Evolutionary conservation across 2,329 filamentous ascomycete genomes (phyloP), one percentile per base, ranked within the genome.

Genomic region (Fonsecaea multimorphosa): DNA sequence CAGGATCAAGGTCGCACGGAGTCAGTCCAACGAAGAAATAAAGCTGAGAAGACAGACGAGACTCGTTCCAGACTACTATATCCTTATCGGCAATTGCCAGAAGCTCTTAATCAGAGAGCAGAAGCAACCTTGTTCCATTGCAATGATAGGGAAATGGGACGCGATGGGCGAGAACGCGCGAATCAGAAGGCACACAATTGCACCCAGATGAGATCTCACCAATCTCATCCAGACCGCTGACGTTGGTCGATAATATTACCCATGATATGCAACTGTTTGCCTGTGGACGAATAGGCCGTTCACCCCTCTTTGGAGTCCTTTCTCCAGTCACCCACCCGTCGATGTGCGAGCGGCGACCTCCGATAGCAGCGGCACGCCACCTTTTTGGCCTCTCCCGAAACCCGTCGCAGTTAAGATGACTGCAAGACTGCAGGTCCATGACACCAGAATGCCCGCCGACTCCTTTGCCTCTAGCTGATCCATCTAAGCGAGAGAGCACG

Each of bases 31-130:
- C 29, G 22, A 59, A 46, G 40, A 14, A 59, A 49, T 46, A 27
- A 49, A 54, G 24, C 19, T 36, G 34, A 22, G 22, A 27, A 54
- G 12, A 12, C 14, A 29, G 44, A 12, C 24, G 19, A 24, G 44
- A 49, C 44, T 24, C 27, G 16, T 31, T 54, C 12, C n/a, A 54
- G 27, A 34, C 32, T 27, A 55, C 59, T 34, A 44, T 29, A 52
- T 16, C 46, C 61, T 67, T 67, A 67, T 67, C 64, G 40, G 61
- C 44, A 19, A 58, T 52, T 32, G 46, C 58, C 58, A 61, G 64
- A 63, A 65, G 54, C 49, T 63, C 38, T 61, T 55, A 61, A 63
- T 67, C 64, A 63, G 49, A 63, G 49, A 22, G 22, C 49, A 60
- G 58, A 56, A 59, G 60, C 54, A 65, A 65, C 64, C 61, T 38